Conservation (phyloP, 2,329 filamentous ascomycete species). For the Microdochium bolleyi region DNA sequence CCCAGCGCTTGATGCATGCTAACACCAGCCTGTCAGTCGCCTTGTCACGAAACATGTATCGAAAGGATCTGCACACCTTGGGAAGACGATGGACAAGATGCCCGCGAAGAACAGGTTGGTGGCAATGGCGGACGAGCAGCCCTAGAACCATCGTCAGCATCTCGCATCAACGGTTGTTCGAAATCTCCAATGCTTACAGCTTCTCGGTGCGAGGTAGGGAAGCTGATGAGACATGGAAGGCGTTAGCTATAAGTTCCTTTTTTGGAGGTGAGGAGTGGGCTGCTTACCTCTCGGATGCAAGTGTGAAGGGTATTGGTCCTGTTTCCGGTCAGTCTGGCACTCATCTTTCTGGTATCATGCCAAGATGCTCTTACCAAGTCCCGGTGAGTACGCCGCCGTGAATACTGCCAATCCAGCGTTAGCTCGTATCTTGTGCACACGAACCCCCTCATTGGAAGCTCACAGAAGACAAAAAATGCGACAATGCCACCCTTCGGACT, state of each 20-base stretch:
- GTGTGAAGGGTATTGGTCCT: conserved; percentile 40
- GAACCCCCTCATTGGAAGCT: not conserved
- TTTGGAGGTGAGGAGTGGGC: too few relatives aligned
- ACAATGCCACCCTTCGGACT: conserved; percentile 9
- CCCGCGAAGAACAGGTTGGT: too few relatives aligned
- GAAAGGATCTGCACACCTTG: too few relatives aligned
- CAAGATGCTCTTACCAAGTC: conserved; percentile 12
- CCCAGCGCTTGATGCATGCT: too few relatives aligned
- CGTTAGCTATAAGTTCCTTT: not conserved
- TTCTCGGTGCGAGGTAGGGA: conserved; percentile 39
- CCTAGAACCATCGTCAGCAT: conserved; percentile 9
- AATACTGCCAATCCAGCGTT: conserved; percentile 20
- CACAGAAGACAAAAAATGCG: conserved; percentile 27
- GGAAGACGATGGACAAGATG: too few relatives aligned
- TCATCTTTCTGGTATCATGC: too few relatives aligned
- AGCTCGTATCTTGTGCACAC: not conserved
- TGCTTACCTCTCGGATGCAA: conserved; percentile 33
- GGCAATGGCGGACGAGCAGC: conserved; percentile 30
- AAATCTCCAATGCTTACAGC: conserved; percentile 22
- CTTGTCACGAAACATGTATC: too few relatives aligned
- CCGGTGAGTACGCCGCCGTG: conserved; percentile 31
- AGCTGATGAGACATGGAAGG: conserved; percentile 17
- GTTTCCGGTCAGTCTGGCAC: conserved; percentile 5
- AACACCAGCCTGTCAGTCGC: too few relatives aligned
- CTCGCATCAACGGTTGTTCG: too few relatives aligned